Base-by-base conservation (phyloP, 768 basidiomycete species). In the Suillus subalutaceus region DNA sequence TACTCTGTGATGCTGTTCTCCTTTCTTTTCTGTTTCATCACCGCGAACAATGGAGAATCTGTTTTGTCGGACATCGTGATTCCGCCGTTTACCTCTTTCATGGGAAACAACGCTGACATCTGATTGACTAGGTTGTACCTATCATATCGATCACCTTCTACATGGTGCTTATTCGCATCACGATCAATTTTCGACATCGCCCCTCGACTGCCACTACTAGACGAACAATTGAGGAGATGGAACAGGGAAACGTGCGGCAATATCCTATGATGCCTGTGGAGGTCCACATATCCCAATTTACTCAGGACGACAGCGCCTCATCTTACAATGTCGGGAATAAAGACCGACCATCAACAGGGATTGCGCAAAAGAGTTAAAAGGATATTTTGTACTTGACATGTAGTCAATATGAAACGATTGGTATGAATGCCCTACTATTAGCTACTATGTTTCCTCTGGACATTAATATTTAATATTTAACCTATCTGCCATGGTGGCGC, bases 1-100 rank as follows among this genome's bases (percentile, higher is more conserved):
- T 63, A 66, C 32, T 63, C 65, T 15, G 65, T 63, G 20, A 20
- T 63, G 40, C 63, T 66, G 4, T 38, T 66, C 40, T 26, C 55
- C 63, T 20, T 53, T 30, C 63, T 66, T 7, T 23, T 66, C 7
- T 64, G 66, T 35, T 66, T 66, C 41, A 5, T 56, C 20, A 13
- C 20, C 20, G 10, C 2, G 12, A 56, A 1, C 35, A 43, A n/a
- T 20, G 65, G 65, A 30, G 50, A 66, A 32, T 63, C 50, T 43
- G 52, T 66, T 53, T 15, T 66, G 18, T 38, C 50, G 9, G 65
- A 66, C 35, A 63, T 66, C 40, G 65, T 56, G 32, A 56, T n/a
- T 35, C 6, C 3, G 20, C 32, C 20, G 12, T 56, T 56, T n/a
- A 56, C 20, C 10, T 32, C 20, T 56, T 35, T 20, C 0, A 35